Percentiles rank a stretch among this genome's conserved stretches.
phyloP scores from a whole-genome alignment of 305 asterid genomes.

The Fraxinus paxiana region DNA sequence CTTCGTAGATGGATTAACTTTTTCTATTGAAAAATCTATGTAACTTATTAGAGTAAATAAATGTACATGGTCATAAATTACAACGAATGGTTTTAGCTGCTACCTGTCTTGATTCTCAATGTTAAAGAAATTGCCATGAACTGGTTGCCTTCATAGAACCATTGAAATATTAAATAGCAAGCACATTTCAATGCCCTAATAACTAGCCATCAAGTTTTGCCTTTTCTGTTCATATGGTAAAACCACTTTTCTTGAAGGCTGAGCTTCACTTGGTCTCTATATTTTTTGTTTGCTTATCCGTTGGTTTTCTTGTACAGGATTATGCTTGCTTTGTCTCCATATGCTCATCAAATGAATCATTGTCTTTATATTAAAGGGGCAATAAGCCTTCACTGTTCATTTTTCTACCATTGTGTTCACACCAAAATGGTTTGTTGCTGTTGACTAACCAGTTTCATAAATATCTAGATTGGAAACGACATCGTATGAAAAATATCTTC shows the following conservation, averaged over 20 bases:
- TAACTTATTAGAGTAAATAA: not conserved
- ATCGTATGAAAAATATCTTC: too few species aligned
- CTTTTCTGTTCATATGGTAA: not conserved
- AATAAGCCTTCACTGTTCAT: too few species aligned
- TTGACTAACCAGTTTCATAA: too few species aligned
- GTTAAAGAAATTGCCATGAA: not conserved
- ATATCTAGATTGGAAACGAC: too few species aligned
- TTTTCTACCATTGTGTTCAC: too few species aligned
- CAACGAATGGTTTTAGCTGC: not conserved
- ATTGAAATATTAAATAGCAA: not conserved
- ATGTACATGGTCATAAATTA: not conserved
- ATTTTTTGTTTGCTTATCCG: not conserved
- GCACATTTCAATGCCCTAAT: not conserved
- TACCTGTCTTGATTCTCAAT: not conserved
- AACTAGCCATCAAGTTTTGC: not conserved
- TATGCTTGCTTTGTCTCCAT: slow-evolving; percentile 74
- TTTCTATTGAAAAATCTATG: not conserved
- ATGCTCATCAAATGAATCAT: slow-evolving; percentile 24
- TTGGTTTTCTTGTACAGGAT: slow-evolving; percentile 43
- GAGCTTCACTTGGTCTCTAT: not conserved
- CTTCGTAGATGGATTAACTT: slow-evolving; percentile 60
- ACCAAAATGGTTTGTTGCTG: too few species aligned
- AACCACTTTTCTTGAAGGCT: not conserved
- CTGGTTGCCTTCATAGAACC: not conserved
- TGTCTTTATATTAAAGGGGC: too few species aligned